These are phyloP conservation scores for Penicillium olsonii DNA, from an alignment of 2,329 filamentous ascomycete genomes.

Conservation along the genomic window DNA sequence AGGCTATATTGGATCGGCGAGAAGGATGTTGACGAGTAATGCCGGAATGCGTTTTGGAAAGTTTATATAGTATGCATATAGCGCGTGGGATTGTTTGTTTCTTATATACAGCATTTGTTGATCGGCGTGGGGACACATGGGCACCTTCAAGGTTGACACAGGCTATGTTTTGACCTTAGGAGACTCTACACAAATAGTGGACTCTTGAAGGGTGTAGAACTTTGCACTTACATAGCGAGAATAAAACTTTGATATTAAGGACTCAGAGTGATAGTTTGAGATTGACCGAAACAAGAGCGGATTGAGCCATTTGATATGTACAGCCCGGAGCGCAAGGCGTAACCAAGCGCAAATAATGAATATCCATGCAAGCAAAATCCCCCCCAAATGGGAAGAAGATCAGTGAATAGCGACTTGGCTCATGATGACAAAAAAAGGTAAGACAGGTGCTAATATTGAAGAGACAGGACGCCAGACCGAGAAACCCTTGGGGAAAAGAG, in stretches of 20 bases:
- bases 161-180: no score
- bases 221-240: no score
- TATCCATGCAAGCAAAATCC: neutral
- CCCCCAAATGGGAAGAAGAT: neutral
- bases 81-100: neutral
- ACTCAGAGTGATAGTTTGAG: no score
- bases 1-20: constrained; percentile 31
- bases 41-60: neutral
- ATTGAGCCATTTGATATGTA: neutral
- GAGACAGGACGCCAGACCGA: neutral
- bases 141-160: no score
- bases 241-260: no score
- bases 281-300: neutral
- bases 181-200: no score
- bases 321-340: neutral
- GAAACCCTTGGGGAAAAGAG: neutral
- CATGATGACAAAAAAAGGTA: neutral
- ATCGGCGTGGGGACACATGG: no score
- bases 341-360: neutral
- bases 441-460: neutral
- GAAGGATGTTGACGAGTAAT: neutral
- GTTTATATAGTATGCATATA: neutral
- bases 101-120: neutral
- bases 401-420: neutral
- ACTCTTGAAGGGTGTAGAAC: no score